Evolutionary conservation across 495 filamentous ascomycete species (phyloP).

Genomic region (Trichocladium uniseriatum): DNA sequence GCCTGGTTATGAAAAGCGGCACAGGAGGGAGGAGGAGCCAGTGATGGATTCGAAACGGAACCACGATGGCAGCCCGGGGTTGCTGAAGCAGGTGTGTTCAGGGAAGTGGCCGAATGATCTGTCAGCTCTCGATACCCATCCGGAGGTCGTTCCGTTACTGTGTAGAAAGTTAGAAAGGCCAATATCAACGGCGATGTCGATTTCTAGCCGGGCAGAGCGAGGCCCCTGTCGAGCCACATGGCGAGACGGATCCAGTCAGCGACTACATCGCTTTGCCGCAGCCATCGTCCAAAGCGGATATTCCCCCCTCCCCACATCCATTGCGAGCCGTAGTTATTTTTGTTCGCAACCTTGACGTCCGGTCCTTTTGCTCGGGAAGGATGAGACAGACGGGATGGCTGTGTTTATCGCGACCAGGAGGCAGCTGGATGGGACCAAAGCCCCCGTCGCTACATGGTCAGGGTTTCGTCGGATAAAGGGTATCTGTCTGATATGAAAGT

Average conservation of each 20-base stretch:
- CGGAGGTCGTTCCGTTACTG: no score
- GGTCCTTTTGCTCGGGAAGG: background rate
- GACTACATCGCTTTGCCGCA: background rate
- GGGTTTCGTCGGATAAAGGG: no score
- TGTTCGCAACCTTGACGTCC: background rate
- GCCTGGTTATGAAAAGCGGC: no score
- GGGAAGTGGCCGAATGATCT: no score
- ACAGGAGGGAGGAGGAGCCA: no score
- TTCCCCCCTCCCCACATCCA: background rate
- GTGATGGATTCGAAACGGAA: no score
- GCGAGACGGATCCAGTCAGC: background rate
- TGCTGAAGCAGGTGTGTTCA: no score
- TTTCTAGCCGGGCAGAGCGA: background rate
- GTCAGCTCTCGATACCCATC: no score
- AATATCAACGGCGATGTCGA: no score
- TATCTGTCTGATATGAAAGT: background rate
- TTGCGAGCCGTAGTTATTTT: background rate
- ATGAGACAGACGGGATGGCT: background rate
- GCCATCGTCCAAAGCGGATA: background rate
- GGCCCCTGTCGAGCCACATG: background rate
- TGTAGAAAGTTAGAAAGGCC: no score
- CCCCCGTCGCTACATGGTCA: no score
- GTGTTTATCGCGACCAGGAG: background rate
- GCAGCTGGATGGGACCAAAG: background rate
- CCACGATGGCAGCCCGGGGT: no score